Conservation (phyloP, 257 asterid species). For the Solanum appendiculatum region DNA sequence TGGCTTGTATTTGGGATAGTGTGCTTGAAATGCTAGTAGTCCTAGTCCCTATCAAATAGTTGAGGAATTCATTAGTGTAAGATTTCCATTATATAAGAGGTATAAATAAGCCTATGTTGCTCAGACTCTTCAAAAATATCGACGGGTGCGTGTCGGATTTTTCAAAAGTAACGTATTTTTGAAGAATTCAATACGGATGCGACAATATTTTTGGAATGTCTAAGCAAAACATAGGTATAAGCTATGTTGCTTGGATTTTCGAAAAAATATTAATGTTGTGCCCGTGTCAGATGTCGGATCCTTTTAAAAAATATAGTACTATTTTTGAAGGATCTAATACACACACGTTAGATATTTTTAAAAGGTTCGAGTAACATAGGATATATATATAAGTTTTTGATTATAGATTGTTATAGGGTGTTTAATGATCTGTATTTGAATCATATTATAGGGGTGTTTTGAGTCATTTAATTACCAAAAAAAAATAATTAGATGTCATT, state of each 20-base stretch:
- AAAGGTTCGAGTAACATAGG: background rate
- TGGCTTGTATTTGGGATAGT: slow-evolving; percentile 39
- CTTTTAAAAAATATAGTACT: background rate
- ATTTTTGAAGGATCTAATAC: background rate
- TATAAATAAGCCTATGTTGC: background rate
- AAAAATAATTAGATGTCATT: background rate
- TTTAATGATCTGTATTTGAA: background rate
- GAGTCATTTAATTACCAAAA: background rate
- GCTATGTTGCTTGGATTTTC: background rate
- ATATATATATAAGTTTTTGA: background rate
- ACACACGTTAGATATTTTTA: background rate
- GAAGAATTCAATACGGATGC: background rate
- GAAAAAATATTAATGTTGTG: background rate
- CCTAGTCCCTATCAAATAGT: slow-evolving; percentile 37
- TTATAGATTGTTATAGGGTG: background rate
- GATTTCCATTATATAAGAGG: background rate
- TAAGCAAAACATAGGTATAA: background rate
- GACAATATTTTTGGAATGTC: background rate
- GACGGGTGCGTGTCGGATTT: background rate
- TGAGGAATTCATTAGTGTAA: background rate
- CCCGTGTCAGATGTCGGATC: background rate
- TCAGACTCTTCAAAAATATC: background rate
- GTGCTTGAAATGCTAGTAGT: slow-evolving; percentile 53
- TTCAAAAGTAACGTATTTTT: background rate
- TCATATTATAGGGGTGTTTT: background rate